Conservation (phyloP, 192 early-diverging fungal genomes). For the Coemansia sp. region DNA sequence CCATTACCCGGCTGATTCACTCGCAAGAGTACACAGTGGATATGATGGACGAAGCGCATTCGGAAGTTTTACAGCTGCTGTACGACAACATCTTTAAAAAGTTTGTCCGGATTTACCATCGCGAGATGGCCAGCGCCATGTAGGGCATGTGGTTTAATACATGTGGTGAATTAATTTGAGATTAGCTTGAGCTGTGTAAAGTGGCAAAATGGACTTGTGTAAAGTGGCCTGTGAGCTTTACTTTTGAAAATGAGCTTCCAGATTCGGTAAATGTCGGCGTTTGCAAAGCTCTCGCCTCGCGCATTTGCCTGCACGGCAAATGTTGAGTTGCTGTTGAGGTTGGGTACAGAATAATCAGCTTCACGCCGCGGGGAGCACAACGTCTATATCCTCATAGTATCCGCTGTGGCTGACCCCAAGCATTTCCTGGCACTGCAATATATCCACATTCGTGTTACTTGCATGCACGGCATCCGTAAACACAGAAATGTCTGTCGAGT, state of each 20-base stretch:
- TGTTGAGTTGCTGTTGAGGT: constrained; percentile 15
- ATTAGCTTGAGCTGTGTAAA: no score
- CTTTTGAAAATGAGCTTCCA: constrained; percentile 12
- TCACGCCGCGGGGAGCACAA: constrained; percentile 62
- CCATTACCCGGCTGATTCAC: constrained; percentile 48
- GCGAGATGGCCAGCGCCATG: constrained; percentile 47
- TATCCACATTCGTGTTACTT: constrained; percentile 65
- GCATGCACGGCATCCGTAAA: constrained; percentile 62
- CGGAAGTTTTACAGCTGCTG: constrained; percentile 57
- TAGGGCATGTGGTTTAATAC: constrained; percentile 12
- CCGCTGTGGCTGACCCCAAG: constrained; percentile 73
- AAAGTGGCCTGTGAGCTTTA: no score
- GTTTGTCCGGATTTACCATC: constrained; percentile 55
- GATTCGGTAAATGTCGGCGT: constrained; percentile 58
- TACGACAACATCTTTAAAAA: constrained; percentile 59
- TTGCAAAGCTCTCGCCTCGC: constrained; percentile 64
- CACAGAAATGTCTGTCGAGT: constrained; percentile 59
- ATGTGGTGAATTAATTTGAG: no score
- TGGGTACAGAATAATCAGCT: constrained; percentile 54
- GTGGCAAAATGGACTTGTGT: no score
- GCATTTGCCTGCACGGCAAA: constrained; percentile 70
- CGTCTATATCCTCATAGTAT: constrained; percentile 66
- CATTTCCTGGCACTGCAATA: constrained; percentile 60
- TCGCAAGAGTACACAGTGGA: constrained; percentile 55
- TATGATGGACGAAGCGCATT: constrained; percentile 58